Evolutionary conservation across 1,284 basidiomycete species (phyloP).

Genomic region (Rhodotorula mucilaginosa): DNA sequence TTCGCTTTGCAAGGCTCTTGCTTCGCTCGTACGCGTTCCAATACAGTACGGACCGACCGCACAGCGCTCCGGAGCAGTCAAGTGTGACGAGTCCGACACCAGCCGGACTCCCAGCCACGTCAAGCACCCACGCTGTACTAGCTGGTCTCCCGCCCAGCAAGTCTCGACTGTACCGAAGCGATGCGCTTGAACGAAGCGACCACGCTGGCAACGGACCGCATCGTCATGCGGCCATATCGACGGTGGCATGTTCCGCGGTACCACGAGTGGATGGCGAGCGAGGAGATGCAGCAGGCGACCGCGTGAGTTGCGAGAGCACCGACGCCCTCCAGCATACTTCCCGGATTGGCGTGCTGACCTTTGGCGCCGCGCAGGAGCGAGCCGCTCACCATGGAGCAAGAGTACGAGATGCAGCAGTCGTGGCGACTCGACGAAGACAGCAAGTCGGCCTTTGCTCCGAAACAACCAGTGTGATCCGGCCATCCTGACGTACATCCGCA

Average conservation of each 20-base stretch:
- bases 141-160: neutral
- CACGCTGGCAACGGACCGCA: constrained; percentile 61
- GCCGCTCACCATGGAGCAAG: constrained; percentile 74
- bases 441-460: constrained; percentile 48
- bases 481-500: neutral
- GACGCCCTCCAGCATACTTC: neutral
- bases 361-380: constrained; percentile 58
- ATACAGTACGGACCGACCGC: too few species aligned
- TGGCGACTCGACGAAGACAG: constrained; percentile 88
- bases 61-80: too few species aligned
- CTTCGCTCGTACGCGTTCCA: too few species aligned
- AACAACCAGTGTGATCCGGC: neutral
- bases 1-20: too few species aligned
- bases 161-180: neutral
- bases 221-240: constrained; percentile 73
- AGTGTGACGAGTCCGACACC: too few species aligned
- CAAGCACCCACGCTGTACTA: too few species aligned
- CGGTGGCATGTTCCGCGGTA: constrained; percentile 55
- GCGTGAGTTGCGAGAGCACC: constrained; percentile 51
- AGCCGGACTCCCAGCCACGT: too few species aligned
- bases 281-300: constrained; percentile 70
- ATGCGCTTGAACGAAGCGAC: constrained; percentile 67
- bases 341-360: neutral
- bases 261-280: constrained; percentile 84
- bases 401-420: constrained; percentile 85